A percentile compares a stretch with the other conserved stretches of the same genome.
Evolutionary conservation across 345 rosid genomes (phyloP).

Genomic region (Isatis tinctoria): DNA sequence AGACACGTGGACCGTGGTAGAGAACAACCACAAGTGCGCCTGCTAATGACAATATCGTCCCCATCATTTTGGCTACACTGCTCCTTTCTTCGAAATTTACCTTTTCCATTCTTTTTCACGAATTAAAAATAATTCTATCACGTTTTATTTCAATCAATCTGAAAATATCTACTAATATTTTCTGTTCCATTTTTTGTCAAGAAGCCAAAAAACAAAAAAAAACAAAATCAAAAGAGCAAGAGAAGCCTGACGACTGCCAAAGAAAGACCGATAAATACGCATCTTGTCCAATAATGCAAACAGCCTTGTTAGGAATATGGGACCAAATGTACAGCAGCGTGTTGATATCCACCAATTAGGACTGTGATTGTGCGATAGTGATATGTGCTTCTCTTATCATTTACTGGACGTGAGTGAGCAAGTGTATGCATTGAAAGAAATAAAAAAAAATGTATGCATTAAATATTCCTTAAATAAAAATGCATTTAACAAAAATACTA

Average conservation of each 20-base stretch:
- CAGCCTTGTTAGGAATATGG: not conserved
- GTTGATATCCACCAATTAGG: not conserved
- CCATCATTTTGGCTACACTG: slow-evolving; percentile 72
- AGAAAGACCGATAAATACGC: not conserved
- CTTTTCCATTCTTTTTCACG: slow-evolving; percentile 60
- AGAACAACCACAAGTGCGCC: slow-evolving; percentile 74
- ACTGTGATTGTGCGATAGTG: not conserved
- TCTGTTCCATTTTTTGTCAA: no score
- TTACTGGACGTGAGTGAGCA: not conserved
- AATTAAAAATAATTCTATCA: not conserved
- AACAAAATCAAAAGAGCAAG: no score
- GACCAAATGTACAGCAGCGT: not conserved
- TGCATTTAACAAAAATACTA: not conserved
- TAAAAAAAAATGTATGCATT: not conserved
- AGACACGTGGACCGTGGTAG: slow-evolving; percentile 57
- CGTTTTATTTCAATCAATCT: not conserved
- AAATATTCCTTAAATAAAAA: no score
- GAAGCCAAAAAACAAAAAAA: not conserved
- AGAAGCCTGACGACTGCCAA: not conserved
- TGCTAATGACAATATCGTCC: slow-evolving; percentile 57
- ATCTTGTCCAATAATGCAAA: slow-evolving; percentile 2
- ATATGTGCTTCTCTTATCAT: not conserved
- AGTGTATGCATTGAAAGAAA: not conserved
- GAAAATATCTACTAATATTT: not conserved
- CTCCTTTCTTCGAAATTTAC: slow-evolving; percentile 45